Conservation (phyloP, 2,329 filamentous ascomycete species). For the Blastomyces gilchristii region DNA sequence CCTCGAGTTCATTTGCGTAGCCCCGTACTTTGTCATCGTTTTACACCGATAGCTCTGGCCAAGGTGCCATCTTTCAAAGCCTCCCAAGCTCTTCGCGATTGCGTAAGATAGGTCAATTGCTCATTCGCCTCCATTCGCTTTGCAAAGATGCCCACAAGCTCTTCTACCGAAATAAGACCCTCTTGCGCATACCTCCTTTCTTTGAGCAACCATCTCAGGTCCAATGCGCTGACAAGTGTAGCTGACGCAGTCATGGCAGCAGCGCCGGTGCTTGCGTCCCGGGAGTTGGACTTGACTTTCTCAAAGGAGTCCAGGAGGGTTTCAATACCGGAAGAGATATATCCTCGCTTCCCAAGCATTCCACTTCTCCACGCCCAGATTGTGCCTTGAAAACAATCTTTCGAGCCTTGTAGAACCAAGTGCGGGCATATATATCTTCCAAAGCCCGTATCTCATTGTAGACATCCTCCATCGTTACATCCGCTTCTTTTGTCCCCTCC, state of each 20-base stretch:
- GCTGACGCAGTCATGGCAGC: neutral
- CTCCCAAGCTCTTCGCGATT: neutral
- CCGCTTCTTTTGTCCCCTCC: neutral
- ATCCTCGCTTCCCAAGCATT: neutral
- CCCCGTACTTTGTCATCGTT: neutral
- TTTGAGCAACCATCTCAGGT: neutral
- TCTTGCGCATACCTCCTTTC: neutral
- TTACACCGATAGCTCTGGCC: neutral
- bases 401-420: neutral
- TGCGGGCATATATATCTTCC: neutral
- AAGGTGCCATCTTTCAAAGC: neutral
- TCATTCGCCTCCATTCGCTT: neutral
- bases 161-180: neutral
- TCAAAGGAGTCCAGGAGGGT: neutral
- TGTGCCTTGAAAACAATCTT: neutral
- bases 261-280: neutral
- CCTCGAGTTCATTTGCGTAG: neutral
- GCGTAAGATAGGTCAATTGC: neutral
- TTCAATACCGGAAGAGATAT: neutral
- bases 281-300: neutral
- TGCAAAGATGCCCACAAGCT: neutral
- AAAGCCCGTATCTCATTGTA: neutral
- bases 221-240: neutral
- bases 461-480: neutral
- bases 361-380: neutral